phyloP scores from a whole-genome alignment of 2,329 filamentous ascomycete genomes.

The Ophiostoma australiae region DNA sequence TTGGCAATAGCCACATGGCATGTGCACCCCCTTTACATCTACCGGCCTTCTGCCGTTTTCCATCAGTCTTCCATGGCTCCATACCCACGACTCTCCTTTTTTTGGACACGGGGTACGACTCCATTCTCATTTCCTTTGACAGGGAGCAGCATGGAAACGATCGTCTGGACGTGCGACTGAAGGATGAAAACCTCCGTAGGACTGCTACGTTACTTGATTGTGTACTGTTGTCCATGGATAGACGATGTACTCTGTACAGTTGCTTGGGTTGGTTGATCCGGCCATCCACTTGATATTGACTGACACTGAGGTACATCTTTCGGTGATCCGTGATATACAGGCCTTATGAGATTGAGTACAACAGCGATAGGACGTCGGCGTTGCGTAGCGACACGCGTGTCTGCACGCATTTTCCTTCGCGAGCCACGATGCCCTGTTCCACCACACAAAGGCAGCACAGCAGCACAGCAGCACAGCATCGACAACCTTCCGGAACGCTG shows the following conservation, averaged over 20 bases:
- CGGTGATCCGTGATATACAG: neutral
- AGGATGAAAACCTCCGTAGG: neutral
- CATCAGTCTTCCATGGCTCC: neutral
- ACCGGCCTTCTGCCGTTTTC: constrained; percentile 7
- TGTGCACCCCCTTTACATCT: neutral
- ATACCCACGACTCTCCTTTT: neutral
- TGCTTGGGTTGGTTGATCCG: neutral
- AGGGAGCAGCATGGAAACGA: neutral
- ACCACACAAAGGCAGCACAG: neutral
- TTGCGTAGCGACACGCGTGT: neutral
- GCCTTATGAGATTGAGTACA: neutral
- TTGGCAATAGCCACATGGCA: constrained; percentile 15
- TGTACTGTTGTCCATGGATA: neutral
- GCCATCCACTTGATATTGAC: neutral
- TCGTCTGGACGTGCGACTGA: neutral
- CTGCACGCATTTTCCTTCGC: neutral
- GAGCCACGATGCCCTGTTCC: neutral
- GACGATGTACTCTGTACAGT: neutral
- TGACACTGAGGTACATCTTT: neutral
- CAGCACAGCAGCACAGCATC: neutral
- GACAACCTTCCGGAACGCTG: neutral
- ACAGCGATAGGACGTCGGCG: neutral
- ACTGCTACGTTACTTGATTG: neutral
- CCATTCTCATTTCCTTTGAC: neutral
- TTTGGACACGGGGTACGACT: neutral